Base-by-base conservation (phyloP, 108 stramenopile genomes). In the Schizochytrium sp. region DNA sequence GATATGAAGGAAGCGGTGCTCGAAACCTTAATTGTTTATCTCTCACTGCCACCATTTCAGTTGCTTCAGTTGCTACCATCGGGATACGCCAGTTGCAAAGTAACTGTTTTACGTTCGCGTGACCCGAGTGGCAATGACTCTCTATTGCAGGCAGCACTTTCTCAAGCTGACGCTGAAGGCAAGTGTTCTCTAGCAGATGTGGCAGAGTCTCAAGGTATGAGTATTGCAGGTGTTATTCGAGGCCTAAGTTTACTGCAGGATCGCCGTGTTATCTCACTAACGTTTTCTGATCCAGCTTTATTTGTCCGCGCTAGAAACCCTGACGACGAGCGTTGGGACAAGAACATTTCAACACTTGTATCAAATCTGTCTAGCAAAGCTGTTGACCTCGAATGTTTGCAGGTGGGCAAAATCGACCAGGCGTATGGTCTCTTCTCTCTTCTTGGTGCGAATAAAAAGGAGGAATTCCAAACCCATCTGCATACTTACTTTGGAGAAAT, bases 1-100 rank as follows among this genome's bases (percentile, higher is more conserved):
- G 76, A 83, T 40, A 55, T 83, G 76, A 83, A 83, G 3, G 50
- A 49, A 28, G 76, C 50, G 2, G 76, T 83, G 45, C 53, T 83
- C 49, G 76, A 83, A 40, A 83, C 76, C 17, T 40, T 83, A 0
- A 49, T 83, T 0, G 76, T 83, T 10, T 40, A 83, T 40, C 47
- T 83, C n/a, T 83, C 76, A 2, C 28, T 83, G 3, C 15, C 47
- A 40, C 76, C 76, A 10, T 50, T 83, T 17, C 53, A 2, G 7
- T 38, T 83, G 28, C 13, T 83, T 46, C 76, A 55, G 53, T 40
- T 83, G 0, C 76, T 83, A n/a, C 76, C 76, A 55, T 49, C 50
- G 0, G 76, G 76, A 53, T 83, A 55, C 53, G 76, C 76, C 38
- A 83, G 64, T 44, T 69, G 64, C 64, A 69, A 3, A 15, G 44